phyloP scores from a whole-genome alignment of 371 early-diverging fungal genomes.

The Rhizopus arrhizus region DNA sequence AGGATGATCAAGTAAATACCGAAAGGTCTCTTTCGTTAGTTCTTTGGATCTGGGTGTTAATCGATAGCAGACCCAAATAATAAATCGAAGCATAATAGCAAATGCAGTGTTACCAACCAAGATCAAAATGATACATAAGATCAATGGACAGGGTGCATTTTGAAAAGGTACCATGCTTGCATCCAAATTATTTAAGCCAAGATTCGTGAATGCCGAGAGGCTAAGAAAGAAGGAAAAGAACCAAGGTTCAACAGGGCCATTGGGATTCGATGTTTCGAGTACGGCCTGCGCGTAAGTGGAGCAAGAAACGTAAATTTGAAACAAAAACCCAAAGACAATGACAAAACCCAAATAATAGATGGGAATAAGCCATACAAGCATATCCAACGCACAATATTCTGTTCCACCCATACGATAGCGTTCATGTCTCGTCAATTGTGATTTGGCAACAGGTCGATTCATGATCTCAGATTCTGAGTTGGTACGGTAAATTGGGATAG shows the following conservation, averaged over 20 bases:
- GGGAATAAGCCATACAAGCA: slow-evolving; percentile 34
- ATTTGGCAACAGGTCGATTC: slow-evolving; percentile 25
- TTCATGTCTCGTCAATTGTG: slow-evolving; percentile 35
- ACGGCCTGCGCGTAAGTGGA: slow-evolving; percentile 35
- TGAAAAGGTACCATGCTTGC: slow-evolving; percentile 50
- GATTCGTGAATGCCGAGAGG: slow-evolving; percentile 44
- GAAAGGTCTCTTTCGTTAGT: slow-evolving; percentile 43
- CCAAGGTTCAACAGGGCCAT: slow-evolving; percentile 44
- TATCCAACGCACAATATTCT: slow-evolving; percentile 46
- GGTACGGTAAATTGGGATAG: slow-evolving; percentile 15
- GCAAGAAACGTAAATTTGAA: slow-evolving; percentile 40
- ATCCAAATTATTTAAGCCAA: slow-evolving; percentile 44
- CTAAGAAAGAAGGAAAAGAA: slow-evolving; percentile 48
- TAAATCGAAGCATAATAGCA: slow-evolving; percentile 45
- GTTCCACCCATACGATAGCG: slow-evolving; percentile 43
- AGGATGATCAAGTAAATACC: slow-evolving; percentile 49
- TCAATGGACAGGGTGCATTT: slow-evolving; percentile 41
- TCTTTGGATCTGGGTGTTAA: slow-evolving; percentile 31
- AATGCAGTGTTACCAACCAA: slow-evolving; percentile 49
- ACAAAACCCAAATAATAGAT: slow-evolving; percentile 32
- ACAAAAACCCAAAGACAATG: slow-evolving; percentile 30
- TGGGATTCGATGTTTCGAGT: slow-evolving; percentile 35
- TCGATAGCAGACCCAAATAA: slow-evolving; percentile 42
- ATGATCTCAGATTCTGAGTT: slow-evolving; percentile 33
- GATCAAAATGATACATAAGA: slow-evolving; percentile 39